Evolutionary conservation across 163 green algal genomes (phyloP).

Genomic region (Scenedesmus sp.): DNA sequence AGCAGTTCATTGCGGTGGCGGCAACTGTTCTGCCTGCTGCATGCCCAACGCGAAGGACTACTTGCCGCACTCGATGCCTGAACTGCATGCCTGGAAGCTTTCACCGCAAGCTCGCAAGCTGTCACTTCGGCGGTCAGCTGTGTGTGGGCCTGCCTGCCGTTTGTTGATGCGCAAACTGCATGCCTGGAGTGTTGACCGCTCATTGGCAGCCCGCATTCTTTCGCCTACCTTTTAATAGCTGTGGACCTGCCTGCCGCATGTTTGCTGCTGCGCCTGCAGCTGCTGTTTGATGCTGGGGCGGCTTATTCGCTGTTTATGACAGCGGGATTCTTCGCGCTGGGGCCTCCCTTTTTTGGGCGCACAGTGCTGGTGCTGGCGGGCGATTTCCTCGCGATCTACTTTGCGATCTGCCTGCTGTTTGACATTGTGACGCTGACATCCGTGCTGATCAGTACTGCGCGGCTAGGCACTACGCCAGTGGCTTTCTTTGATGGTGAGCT

Average conservation of each 20-base stretch:
- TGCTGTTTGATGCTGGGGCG: constrained; percentile 48
- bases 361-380: constrained; percentile 14
- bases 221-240: neutral
- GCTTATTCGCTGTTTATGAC: constrained; percentile 48
- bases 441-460: constrained; percentile 41
- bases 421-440: constrained; percentile 36
- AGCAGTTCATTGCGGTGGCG: too few relatives aligned
- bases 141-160: too few relatives aligned
- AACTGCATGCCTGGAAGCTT: too few relatives aligned
- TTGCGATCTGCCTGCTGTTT: constrained; percentile 42
- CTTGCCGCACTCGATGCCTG: too few relatives aligned
- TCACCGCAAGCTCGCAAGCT: too few relatives aligned
- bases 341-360: constrained; percentile 29
- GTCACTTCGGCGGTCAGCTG: too few relatives aligned
- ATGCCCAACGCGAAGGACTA: too few relatives aligned
- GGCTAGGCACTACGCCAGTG: constrained; percentile 23
- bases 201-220: neutral
- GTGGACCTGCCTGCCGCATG: neutral
- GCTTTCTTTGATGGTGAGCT: constrained; percentile 39
- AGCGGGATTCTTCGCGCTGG: constrained; percentile 28
- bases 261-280: constrained; percentile 6
- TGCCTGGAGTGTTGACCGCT: too few relatives aligned
- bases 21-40: neutral
- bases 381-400: constrained; percentile 48
- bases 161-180: too few relatives aligned